These are phyloP conservation scores for Argentina anserina DNA, from an alignment of 306 rosid genomes.

Conservation along the genomic window DNA sequence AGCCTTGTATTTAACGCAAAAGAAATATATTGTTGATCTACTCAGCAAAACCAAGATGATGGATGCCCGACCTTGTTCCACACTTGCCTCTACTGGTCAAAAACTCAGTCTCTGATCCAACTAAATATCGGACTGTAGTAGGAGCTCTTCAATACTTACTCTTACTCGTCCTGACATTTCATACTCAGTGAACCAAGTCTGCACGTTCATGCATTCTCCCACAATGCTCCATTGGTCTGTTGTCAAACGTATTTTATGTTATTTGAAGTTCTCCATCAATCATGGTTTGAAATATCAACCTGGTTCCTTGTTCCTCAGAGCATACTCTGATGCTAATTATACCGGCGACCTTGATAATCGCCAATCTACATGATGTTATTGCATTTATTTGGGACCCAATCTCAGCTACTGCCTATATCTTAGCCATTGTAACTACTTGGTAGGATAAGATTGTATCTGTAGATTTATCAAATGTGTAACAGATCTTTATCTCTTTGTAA, in stretches of 20 bases:
- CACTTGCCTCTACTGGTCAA: neutral
- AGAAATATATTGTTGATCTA: neutral
- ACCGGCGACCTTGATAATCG: too few species aligned
- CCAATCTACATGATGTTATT: neutral
- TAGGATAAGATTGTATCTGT: too few species aligned
- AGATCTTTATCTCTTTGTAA: too few species aligned
- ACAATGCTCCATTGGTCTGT: neutral
- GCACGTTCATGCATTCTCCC: neutral
- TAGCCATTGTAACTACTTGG: too few species aligned
- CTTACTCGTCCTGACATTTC: neutral
- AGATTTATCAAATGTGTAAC: too few species aligned
- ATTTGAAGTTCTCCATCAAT: neutral
- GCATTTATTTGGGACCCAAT: neutral
- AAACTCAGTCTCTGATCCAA: neutral
- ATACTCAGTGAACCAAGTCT: too few species aligned
- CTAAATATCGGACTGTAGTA: neutral
- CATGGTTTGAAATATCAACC: neutral
- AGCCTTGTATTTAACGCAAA: neutral
- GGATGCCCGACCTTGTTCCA: neutral
- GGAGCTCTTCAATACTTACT: neutral
- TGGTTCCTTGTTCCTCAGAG: neutral
- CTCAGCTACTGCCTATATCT: too few species aligned
- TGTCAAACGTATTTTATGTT: neutral
- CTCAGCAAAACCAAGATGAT: neutral
- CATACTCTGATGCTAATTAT: neutral